Percentiles rank a stretch among this genome's conserved stretches.
These are phyloP conservation scores for Mycotypha africana DNA, from an alignment of 371 early-diverging fungal genomes.

Conservation along the genomic window DNA sequence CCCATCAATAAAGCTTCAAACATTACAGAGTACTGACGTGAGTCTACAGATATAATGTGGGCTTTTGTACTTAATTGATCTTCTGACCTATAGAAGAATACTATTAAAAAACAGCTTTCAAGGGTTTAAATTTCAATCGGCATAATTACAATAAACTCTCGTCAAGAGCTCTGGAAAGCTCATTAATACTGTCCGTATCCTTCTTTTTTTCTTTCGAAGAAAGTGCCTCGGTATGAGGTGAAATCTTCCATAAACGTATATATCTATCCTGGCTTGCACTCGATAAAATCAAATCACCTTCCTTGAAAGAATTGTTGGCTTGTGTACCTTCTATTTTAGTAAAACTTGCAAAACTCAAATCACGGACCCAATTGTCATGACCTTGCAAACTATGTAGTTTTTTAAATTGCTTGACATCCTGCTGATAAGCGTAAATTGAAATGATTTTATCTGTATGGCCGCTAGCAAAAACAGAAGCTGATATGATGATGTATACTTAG, in stretches of 20 bases:
- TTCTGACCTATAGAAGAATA: conserved; percentile 39
- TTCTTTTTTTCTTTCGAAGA: conserved; percentile 1
- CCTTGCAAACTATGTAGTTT: conserved; percentile 69
- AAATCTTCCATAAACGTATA: conserved; percentile 87
- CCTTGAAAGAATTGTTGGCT: conserved; percentile 47
- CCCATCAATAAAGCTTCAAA: conserved; percentile 88
- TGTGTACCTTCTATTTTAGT: conserved; percentile 25
- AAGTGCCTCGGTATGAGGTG: conserved; percentile 23
- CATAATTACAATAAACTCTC: conserved; percentile 43
- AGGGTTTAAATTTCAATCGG: not conserved
- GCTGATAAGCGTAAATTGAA: conserved; percentile 51
- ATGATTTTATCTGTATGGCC: conserved; percentile 75
- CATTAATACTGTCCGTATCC: conserved; percentile 15
- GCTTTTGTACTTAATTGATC: conserved; percentile 79
- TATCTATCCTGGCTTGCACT: conserved; percentile 91
- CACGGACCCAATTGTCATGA: conserved; percentile 92
- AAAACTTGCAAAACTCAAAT: conserved; percentile 70
- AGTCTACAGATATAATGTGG: conserved; percentile 57
- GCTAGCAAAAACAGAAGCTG: conserved; percentile 64
- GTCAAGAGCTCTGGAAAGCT: conserved; percentile 48
- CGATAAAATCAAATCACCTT: conserved; percentile 82
- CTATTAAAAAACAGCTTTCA: not conserved
- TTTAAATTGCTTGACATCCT: conserved; percentile 44
- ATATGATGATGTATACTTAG: not conserved
- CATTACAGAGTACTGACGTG: conserved; percentile 60